These are phyloP conservation scores for Fusarium sp. DNA, from an alignment of 2,329 filamentous ascomycete genomes.

Conservation along the genomic window DNA sequence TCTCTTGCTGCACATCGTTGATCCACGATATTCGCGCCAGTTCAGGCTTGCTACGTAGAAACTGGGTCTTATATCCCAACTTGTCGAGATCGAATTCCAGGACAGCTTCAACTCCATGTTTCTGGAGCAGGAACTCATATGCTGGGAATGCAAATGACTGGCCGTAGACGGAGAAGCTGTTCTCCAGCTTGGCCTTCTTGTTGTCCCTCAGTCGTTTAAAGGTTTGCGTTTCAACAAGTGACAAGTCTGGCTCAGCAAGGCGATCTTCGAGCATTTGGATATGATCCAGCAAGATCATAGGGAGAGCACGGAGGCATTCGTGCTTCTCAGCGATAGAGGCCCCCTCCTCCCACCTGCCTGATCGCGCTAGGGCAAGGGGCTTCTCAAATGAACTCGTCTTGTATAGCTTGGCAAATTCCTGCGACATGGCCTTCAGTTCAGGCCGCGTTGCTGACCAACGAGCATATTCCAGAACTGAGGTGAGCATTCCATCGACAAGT, in stretches of 20 bases:
- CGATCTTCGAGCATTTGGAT: constrained; percentile 53
- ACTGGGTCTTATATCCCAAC: constrained; percentile 76
- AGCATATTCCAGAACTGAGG: constrained; percentile 62
- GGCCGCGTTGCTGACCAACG: constrained; percentile 59
- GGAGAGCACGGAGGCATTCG: constrained; percentile 63
- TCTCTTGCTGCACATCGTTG: constrained; percentile 83
- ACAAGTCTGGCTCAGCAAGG: constrained; percentile 41
- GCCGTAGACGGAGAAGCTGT: constrained; percentile 71
- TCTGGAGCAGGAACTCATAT: constrained; percentile 79
- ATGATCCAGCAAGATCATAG: constrained; percentile 64
- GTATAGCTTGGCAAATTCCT: constrained; percentile 60
- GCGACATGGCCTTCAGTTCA: constrained; percentile 54
- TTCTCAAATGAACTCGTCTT: constrained; percentile 61
- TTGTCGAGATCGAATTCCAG: constrained; percentile 77
- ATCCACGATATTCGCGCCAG: constrained; percentile 91
- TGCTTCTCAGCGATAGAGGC: constrained; percentile 69
- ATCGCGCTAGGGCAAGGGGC: constrained; percentile 62
- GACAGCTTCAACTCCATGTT: constrained; percentile 72
- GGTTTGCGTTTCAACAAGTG: constrained; percentile 42
- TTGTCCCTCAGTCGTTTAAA: constrained; percentile 50
- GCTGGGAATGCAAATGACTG: constrained; percentile 77
- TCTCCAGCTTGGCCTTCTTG: constrained; percentile 58
- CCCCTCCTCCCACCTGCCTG: constrained; percentile 66
- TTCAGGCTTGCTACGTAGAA: constrained; percentile 75
- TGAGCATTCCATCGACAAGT: constrained; percentile 65